These are phyloP conservation scores for Russula dissimulans DNA, from an alignment of 768 basidiomycete species.

Conservation along the genomic window DNA sequence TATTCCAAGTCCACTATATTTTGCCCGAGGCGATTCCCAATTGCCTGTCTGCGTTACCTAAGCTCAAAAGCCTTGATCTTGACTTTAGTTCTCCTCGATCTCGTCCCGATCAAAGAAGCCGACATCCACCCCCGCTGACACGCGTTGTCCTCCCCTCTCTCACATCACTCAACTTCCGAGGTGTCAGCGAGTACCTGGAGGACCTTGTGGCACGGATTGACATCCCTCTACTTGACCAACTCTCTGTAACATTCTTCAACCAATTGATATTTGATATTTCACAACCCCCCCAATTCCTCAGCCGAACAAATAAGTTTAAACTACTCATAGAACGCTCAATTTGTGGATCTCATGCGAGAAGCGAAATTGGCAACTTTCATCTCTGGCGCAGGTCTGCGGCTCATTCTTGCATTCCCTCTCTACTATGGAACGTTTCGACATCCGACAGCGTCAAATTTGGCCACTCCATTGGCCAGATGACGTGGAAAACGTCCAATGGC, in stretches of 20 bases:
- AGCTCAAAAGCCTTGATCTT: neutral
- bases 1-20: too few relatives aligned
- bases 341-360: neutral
- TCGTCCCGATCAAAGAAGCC: neutral
- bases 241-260: neutral
- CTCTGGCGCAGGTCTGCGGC: neutral
- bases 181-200: neutral
- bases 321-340: neutral
- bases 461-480: neutral
- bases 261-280: neutral
- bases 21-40: neutral
- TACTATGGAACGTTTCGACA: neutral
- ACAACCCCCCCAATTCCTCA: neutral
- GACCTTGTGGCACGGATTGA: neutral
- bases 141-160: too few relatives aligned
- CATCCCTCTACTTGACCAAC: neutral
- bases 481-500: neutral
- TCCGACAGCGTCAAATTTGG: neutral
- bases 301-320: neutral
- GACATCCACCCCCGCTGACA: neutral
- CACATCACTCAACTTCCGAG: neutral
- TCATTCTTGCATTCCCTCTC: neutral
- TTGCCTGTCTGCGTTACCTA: neutral
- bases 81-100: neutral
- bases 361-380: neutral